Evolutionary conservation across 352 stramenopile species (phyloP), one percentile per base, ranked within the genome.

Genomic region (Phytophthora melonis): DNA sequence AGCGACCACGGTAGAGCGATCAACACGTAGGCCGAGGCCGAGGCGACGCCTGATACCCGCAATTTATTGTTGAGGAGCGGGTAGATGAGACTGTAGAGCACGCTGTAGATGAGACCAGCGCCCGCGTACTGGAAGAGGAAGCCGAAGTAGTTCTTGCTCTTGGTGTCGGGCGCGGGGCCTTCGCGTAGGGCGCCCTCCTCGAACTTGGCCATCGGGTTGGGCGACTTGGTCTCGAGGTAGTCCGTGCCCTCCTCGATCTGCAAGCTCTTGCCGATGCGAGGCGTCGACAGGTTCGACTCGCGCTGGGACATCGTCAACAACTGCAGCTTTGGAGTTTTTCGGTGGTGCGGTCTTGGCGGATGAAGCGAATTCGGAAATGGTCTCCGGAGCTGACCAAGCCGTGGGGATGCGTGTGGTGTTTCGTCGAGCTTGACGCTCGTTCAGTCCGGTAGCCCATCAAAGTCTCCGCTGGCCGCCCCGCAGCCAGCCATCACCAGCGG

Each of bases 1-100:
- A 91, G 90, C 5, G 79, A 88, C 87, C 88, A 97, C 13, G 86
- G 87, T 0, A 97, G 72, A 53, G 80, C 78, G 14, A 96, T 78
- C 9, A 95, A 50, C 7, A 81, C 80, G 9, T 50, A 73, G 9
- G 78, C 79, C 0, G 85, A 88, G 1, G 81, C 79, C 1, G 67
- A 84, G 16, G 77, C 71, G 5, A 80, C 70, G 10, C 80, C 80
- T 25, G 23, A 25, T 25, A 25, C 23, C 23, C 23, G 23, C 23
- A 25, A 25, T 25, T 25, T 25, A 25, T 25, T 25, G 23, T 25
- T 25, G 23, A 89, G 73, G 47, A 87, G 79, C 18, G 81, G 81
- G 72, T 92, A 91, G 13, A 78, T 74, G 11, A 88, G 52, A 1
- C 62, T 75, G 49, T 74, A 82, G 10, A 91, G 68, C 21, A 75